Evolutionary conservation across 1,139 yeast species (phyloP).

Genomic region (Lodderomyces margitis): DNA sequence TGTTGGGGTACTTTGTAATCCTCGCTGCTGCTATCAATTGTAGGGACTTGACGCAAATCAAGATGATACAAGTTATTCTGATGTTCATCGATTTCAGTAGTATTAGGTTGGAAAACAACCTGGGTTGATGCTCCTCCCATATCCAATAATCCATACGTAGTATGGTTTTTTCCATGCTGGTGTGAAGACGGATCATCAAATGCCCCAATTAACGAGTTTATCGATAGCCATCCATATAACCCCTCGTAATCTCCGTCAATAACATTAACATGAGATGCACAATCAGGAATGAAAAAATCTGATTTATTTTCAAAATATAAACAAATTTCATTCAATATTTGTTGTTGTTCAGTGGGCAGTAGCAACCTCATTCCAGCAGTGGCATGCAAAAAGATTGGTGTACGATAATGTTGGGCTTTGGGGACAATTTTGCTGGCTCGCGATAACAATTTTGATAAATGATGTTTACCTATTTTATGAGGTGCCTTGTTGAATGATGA

Average conservation of each 20-base stretch:
- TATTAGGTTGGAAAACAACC: conserved; percentile 71
- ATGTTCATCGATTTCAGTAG: conserved; percentile 54
- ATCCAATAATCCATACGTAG: conserved; percentile 72
- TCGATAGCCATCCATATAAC: conserved; percentile 76
- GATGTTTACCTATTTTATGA: conserved; percentile 56
- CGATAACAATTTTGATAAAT: conserved; percentile 53
- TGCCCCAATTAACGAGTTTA: conserved; percentile 66
- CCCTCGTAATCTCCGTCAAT: conserved; percentile 82
- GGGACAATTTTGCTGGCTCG: conserved; percentile 65
- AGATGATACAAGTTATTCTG: conserved; percentile 53
- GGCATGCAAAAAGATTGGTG: conserved; percentile 76
- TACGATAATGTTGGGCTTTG: conserved; percentile 59
- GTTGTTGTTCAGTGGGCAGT: conserved; percentile 51
- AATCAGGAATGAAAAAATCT: conserved; percentile 57
- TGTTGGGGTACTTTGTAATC: conserved; percentile 18
- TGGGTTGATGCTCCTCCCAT: conserved; percentile 93
- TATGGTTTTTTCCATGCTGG: conserved; percentile 50
- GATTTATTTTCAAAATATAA: conserved; percentile 50
- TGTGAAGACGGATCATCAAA: conserved; percentile 50
- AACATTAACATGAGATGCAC: conserved; percentile 59
- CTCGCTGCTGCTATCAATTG: background rate
- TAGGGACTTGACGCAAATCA: conserved; percentile 42
- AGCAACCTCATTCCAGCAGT: conserved; percentile 81
- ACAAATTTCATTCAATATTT: conserved; percentile 56
- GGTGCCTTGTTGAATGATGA: conserved; percentile 53